Base-by-base conservation (phyloP, 768 basidiomycete genomes). In the Lentinula detonsa region DNA sequence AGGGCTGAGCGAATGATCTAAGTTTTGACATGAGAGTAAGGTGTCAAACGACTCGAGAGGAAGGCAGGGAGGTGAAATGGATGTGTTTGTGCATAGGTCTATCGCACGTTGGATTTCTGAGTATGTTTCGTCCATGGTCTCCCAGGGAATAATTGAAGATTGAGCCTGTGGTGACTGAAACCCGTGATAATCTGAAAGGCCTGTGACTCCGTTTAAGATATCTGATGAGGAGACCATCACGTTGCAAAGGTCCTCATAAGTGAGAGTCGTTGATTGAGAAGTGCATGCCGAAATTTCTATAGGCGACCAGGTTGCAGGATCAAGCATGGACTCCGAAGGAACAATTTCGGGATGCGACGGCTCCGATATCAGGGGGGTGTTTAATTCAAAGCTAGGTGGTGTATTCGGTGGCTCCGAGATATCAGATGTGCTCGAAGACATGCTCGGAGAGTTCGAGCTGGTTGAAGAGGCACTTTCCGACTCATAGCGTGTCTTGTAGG, bases 381-480 rank as follows among this genome's bases (percentile, higher is more conserved):
- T 54, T 11, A 40, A 39, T 54, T 54, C 53, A 18, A 54, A 54
- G 13, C 40, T 56, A 16, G 55, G 55, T 15, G 55, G 55, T 11
- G 55, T 56, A 3, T 15, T 42, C 4, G 37, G 55, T 42, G 37
- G 23, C 15, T 40, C 39, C 21, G 55, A 42, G 15, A 5, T 31
- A 40, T 40, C 39, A 40, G 39, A 40, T 18, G 55, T 18, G n/a
- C 18, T 8, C 5, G 57, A 45, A 18, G 46, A 48, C 31, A 57
- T 33, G 34, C 56, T 57, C 6, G 57, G 43, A 1, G 43, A 46
- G 34, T 13, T 42, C 8, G 57, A 59, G 11, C 16, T 33, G 11
- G 55, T 43, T 7, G 55, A 56, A 43, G 57, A 59, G 11, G 48
- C 43, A 28, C 57, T 59, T 46, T 50, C 57, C 23, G 57, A 59